Evolutionary conservation across 2,329 filamentous ascomycete genomes (phyloP), one percentile per base, ranked within the genome.

Genomic region (Diaporthe citri): DNA sequence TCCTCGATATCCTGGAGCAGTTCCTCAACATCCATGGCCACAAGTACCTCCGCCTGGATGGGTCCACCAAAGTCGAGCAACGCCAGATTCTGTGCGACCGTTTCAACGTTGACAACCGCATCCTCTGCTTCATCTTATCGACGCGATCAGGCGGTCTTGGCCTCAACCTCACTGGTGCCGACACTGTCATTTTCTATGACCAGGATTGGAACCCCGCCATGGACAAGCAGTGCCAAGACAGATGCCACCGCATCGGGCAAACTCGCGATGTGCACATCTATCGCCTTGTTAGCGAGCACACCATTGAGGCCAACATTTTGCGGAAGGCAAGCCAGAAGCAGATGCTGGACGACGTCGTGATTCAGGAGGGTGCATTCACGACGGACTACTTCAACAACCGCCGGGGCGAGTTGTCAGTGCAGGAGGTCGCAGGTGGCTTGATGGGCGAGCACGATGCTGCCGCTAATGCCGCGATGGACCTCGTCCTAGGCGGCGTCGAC

Each of bases 201-300:
- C 92, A 98, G 75, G 97, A 99, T 82, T 99, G 97, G 97, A 99
- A 99, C 80, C 97, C 97, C 0, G 97, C 97, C 70, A 99, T 99
- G 97, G 97, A 99, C 86, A 98, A 98, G 84, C 97, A 99, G 84
- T 99, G 97, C 80, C 97, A 99, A 85, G 97, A 99, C 83, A 92
- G 97, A 80, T 97, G 95, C 80, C 97, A 99, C 85, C 95, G 97
- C 78, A 99, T 99, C 78, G 97, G 97, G 2, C 97, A 99, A 84
- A 98, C 97, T 0, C 93, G 97, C 41, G 97, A 99, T 82, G 97
- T 99, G 43, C 96, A 98, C 83, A 98, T 99, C 75, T 99, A 98
- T 85, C 95, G 96, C 2, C 92, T 98, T 28, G 92, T 97, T 12
- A 97, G 95, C 15, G 93, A 98, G 80, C 93, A 97, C 81, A 99